Conservation (phyloP, 2,329 filamentous ascomycete species). For the Graphilbum ipis-grandicollis region DNA sequence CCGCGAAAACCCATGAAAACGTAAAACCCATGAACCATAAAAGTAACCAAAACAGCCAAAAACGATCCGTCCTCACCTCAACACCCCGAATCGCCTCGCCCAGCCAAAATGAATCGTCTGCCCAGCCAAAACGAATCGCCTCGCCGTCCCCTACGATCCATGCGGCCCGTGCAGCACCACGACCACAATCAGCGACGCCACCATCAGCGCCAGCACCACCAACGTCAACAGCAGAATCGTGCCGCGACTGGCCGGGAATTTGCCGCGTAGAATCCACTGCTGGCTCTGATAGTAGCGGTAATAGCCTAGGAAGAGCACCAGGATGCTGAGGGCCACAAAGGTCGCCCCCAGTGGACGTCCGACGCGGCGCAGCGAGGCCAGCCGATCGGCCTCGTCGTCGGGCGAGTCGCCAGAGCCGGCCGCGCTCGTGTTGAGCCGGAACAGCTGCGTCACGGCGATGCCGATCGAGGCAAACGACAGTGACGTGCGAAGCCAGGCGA, state of each 20-base stretch:
- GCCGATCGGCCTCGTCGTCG: not conserved
- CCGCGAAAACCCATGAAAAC: too few species aligned
- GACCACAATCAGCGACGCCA: constrained; percentile 41
- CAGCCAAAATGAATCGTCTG: too few species aligned
- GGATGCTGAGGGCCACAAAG: constrained; percentile 58
- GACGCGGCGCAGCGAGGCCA: constrained; percentile 37
- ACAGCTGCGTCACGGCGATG: constrained; percentile 69
- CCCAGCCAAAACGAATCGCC: too few species aligned
- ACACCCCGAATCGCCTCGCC: too few species aligned
- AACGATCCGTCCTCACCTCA: too few species aligned
- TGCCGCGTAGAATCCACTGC: constrained; percentile 62
- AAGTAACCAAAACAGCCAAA: too few species aligned
- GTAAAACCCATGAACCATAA: too few species aligned
- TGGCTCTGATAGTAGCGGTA: constrained; percentile 64
- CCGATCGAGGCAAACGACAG: constrained; percentile 70
- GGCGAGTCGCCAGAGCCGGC: constrained; percentile 13
- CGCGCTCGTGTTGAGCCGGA: constrained; percentile 59
- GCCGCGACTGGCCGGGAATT: constrained; percentile 63
- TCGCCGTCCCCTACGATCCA: not conserved
- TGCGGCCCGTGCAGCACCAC: constrained; percentile 28
- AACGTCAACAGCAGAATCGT: constrained; percentile 54
- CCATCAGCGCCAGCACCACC: constrained; percentile 46
- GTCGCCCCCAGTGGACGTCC: constrained; percentile 61
- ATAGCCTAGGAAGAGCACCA: constrained; percentile 61
- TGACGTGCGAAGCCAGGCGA: constrained; percentile 71